Evolutionary conservation across 805 yeast genomes (phyloP), one percentile per base, ranked within the genome.

Genomic region (Metschnikowia picachoensis): DNA sequence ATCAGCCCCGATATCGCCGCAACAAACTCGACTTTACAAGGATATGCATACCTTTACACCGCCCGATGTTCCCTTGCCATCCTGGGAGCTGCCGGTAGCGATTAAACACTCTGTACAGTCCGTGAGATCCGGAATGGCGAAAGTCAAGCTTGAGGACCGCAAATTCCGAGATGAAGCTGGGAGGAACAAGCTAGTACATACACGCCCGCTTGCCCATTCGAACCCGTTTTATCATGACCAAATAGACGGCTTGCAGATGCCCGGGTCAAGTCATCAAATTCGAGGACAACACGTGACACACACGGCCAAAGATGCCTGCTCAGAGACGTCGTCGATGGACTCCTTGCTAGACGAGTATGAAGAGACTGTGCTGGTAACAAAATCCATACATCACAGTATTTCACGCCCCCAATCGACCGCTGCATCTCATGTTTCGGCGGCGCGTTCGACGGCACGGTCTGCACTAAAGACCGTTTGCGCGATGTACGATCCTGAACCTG

Each of bases 321-420:
- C 52, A 0, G 54, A 53, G 10, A n/a, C 52, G 8, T 64, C 55
- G 38, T 60, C 65, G 15, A 63, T 70, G 70, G 74, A 73, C 57
- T 65, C 74, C 13, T 57, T 72, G 16, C 54, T 70, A 30, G 74
- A 73, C 55, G 68, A 74, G 60, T 62, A 74, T 60, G 70, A 74
- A 51, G 78, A 73, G 31, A 72, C 69, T 25, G 61, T 70, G 20
- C 64, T 66, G 9, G 56, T 52, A 35, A 61, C 67, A 1, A 56
- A 50, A 39, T 59, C 67, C 1, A 52, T 58, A 20, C 54, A 58
- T 11, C 58, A 52, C 37, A 43, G 59, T 15, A 43, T 48, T 13
- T 64, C 71, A 7, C 47, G 62, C 20, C 64, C 62, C 1, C 60
- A 58, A 14, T 64, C 72, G 11, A 51, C 68, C 20, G 60, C 57